A percentile compares a stretch with the other conserved stretches of the same genome.
These are phyloP conservation scores for Pisolithus sp. DNA, from an alignment of 768 basidiomycete genomes.

Conservation along the genomic window DNA sequence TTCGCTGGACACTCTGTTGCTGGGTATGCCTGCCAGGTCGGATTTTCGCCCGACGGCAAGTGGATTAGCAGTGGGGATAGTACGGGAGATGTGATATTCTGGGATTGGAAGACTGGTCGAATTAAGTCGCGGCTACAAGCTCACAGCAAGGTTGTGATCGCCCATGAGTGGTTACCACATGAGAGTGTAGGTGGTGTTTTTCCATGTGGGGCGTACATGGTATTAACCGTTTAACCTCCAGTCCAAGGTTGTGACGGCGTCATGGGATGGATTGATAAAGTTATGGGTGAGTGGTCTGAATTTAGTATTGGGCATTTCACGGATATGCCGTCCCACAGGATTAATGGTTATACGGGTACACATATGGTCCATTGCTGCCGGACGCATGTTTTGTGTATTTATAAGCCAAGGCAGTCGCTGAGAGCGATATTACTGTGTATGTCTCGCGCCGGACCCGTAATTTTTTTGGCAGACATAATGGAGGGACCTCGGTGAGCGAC, in stretches of 20 bases:
- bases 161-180: slow-evolving; percentile 97
- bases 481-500: no score
- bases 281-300: slow-evolving; percentile 70
- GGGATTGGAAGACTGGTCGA: slow-evolving; percentile 99
- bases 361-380: neutral
- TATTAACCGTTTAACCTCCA: slow-evolving; percentile 28
- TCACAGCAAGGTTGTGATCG: slow-evolving; percentile 94
- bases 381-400: no score
- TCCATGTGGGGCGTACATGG: neutral
- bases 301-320: neutral
- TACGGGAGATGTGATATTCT: slow-evolving; percentile 92
- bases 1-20: slow-evolving; percentile 97
- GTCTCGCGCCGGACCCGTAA: no score
- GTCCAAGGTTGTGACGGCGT: slow-evolving; percentile 96
- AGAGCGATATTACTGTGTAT: no score
- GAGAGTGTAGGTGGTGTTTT: slow-evolving; percentile 66
- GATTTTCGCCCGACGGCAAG: slow-evolving; percentile 96
- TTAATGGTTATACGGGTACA: slow-evolving; percentile 14
- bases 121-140: slow-evolving; percentile 87
- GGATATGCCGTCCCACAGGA: slow-evolving; percentile 20
- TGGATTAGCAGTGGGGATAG: slow-evolving; percentile 98
- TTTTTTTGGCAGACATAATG: no score
- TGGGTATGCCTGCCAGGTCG: slow-evolving; percentile 95
- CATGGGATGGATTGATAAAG: slow-evolving; percentile 98
- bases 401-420: no score